Conservation (phyloP, 257 asterid genomes). For the Ehretia macrophylla region DNA sequence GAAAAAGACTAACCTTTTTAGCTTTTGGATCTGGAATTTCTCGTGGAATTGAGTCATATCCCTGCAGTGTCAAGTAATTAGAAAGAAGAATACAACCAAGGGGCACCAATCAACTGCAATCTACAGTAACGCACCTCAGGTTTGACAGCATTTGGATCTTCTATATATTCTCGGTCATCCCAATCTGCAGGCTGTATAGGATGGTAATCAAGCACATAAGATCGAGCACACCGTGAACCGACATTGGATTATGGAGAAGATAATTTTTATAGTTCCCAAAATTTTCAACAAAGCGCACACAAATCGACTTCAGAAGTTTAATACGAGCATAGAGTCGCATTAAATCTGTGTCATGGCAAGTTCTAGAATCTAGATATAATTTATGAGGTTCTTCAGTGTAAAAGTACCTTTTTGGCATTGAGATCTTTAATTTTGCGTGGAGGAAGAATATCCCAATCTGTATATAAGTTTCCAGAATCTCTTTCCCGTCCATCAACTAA, state of each 20-base stretch:
- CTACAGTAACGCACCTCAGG: constrained; percentile 56
- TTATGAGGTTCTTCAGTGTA: constrained; percentile 2
- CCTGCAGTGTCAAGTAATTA: constrained; percentile 43
- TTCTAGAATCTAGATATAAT: background rate
- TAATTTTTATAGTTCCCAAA: too few species aligned
- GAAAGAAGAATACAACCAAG: background rate
- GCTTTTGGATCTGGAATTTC: constrained; percentile 93
- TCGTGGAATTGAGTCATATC: constrained; percentile 85
- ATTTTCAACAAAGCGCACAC: background rate
- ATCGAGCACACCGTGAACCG: too few species aligned
- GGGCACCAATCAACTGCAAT: background rate
- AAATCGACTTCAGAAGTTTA: background rate
- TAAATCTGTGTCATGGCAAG: too few species aligned
- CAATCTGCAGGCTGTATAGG: constrained; percentile 80
- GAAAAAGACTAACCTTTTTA: constrained; percentile 44
- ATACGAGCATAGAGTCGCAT: too few species aligned
- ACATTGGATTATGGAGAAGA: background rate
- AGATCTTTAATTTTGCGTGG: constrained; percentile 75
- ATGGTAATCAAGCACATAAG: constrained; percentile 6
- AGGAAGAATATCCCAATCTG: constrained; percentile 94
- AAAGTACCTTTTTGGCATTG: constrained; percentile 66
- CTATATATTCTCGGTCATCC: constrained; percentile 89
- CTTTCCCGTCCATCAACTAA: constrained; percentile 83
- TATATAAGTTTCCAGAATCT: constrained; percentile 85
- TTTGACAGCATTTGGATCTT: constrained; percentile 72